These are phyloP conservation scores for Entoloma clypeatum DNA, from an alignment of 1,284 basidiomycete species.

Conservation along the genomic window DNA sequence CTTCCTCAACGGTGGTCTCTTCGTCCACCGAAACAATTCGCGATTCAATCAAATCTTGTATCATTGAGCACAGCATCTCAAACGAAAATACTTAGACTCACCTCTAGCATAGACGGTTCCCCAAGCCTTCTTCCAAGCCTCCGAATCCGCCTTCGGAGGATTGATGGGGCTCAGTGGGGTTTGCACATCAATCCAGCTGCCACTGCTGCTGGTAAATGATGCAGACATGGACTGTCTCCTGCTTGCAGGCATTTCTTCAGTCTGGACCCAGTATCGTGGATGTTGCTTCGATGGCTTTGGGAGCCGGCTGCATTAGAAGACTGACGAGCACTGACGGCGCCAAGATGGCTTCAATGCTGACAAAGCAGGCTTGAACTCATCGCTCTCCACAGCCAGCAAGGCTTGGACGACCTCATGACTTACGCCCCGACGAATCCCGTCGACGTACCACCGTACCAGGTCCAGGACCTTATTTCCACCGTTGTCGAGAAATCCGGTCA, in stretches of 20 bases:
- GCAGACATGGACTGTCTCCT: slow-evolving; percentile 37
- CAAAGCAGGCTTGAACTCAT: slow-evolving; percentile 10
- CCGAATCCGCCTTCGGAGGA: slow-evolving; percentile 37
- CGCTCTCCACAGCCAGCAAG: background rate
- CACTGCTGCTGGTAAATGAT: too few relatives aligned
- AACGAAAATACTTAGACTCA: slow-evolving; percentile 20
- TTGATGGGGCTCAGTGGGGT: slow-evolving; percentile 18
- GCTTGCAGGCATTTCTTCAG: slow-evolving; percentile 28
- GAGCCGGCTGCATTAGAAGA: background rate
- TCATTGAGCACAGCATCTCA: slow-evolving; percentile 2
- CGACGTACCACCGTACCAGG: slow-evolving; percentile 57
- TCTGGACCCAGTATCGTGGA: slow-evolving; percentile 4
- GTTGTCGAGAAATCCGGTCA: slow-evolving; percentile 34
- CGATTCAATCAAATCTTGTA: slow-evolving; percentile 61
- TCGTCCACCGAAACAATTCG: slow-evolving; percentile 60
- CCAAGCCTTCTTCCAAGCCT: slow-evolving; percentile 61
- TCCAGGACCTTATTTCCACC: slow-evolving; percentile 47
- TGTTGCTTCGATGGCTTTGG: slow-evolving; percentile 5
- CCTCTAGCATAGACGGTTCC: slow-evolving; percentile 50
- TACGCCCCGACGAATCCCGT: slow-evolving; percentile 32
- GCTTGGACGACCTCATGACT: slow-evolving; percentile 18
- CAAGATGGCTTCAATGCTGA: slow-evolving; percentile 11
- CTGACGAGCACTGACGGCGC: too few relatives aligned
- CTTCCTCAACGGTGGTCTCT: slow-evolving; percentile 70
- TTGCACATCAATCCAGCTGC: slow-evolving; percentile 28